phyloP scores from a whole-genome alignment of 371 early-diverging fungal genomes.

The Zancudomyces culisetae region DNA sequence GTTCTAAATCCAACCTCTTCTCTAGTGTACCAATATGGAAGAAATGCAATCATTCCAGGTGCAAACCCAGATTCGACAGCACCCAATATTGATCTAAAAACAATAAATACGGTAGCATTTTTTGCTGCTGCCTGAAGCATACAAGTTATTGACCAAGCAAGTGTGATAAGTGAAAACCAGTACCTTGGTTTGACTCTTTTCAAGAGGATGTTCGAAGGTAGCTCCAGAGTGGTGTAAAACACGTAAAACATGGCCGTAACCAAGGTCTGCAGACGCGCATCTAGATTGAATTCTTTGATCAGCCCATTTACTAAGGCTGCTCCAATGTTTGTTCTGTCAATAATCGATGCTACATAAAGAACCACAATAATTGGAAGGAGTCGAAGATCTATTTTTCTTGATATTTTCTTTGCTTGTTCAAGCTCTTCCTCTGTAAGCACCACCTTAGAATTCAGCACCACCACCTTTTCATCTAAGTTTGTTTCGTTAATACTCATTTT shows the following conservation, averaged over 20 bases:
- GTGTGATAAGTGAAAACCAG: constrained; percentile 49
- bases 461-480: constrained; percentile 1
- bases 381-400: constrained; percentile 38
- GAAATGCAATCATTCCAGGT: constrained; percentile 32
- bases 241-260: neutral
- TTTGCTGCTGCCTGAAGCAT: constrained; percentile 24
- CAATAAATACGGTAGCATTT: constrained; percentile 17
- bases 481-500: too few relatives aligned
- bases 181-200: constrained; percentile 36
- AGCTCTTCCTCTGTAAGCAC: neutral
- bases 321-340: constrained; percentile 60
- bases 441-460: neutral
- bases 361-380: constrained; percentile 45
- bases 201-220: constrained; percentile 40
- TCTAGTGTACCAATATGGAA: constrained; percentile 32
- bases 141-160: constrained; percentile 34
- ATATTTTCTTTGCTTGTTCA: neutral
- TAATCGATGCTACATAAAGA: constrained; percentile 48
- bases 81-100: constrained; percentile 27
- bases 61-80: constrained; percentile 33
- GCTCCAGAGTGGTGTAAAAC: neutral
- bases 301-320: constrained; percentile 16
- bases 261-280: neutral
- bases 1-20: constrained; percentile 21
- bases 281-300: constrained; percentile 11